Base-by-base conservation (phyloP, 139 green algal species). In the Diplosphaera chodatii region DNA sequence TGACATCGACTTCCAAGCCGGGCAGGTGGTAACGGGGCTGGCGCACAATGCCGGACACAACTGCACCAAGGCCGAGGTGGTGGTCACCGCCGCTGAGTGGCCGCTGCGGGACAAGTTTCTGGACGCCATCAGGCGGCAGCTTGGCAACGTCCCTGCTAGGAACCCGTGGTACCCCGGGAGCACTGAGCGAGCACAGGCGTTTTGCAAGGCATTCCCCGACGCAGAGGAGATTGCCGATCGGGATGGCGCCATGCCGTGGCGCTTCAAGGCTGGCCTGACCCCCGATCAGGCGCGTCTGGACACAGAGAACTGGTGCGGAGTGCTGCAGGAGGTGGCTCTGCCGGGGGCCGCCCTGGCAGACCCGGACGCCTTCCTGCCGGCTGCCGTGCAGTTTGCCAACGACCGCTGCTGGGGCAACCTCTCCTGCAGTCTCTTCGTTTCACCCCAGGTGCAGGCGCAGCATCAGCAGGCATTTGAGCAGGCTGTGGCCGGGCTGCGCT, bases 21-120 rank as follows among this genome's bases (percentile, higher is more conserved):
- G 77, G 34, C 80, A 59, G 23, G 76, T 94, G 67, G 86, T 81
- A 0, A 74, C 83, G 3, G 88, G 77, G 23, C 72, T 91, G 70
- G 70, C 74, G 1, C 73, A 91, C 55, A 96, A 96, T 37, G 71
- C 74, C 34, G 81, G 82, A 13, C 91, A 96, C 80, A 96, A 94
- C 75, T 96, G 91, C 78, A 69, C 89, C 4, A 84, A 86, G 28
- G 72, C 82, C 6, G 87, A 96, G 86, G 77, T 96, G 23, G 33
- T 95, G n/a, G 67, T 96, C 32, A 91, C 84, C 0, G 78, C 82
- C 56, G 65, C 64, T 1, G 75, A 76, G 20, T 96, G 91, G 91
- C 83, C 87, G 6, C 88, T 82, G 73, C 74, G 90, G 1, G 73
- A 80, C 4, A 72, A 72, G 0, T 93, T 96, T 73, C 32, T 94